Evolutionary conservation across 805 yeast species (phyloP), one percentile per base, ranked within the genome.

Genomic region (Candida pini): DNA sequence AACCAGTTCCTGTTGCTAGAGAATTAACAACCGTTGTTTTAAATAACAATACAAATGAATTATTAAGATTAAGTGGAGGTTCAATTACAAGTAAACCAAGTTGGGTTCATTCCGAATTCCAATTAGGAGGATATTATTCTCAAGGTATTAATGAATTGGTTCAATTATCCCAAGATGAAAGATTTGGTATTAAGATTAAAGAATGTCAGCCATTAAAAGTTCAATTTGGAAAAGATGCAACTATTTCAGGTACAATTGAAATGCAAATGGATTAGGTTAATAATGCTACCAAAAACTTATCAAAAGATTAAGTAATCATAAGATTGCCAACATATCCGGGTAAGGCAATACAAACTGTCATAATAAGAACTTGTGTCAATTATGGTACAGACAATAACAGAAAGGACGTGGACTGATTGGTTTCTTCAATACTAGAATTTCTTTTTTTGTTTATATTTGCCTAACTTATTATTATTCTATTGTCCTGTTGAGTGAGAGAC

Each of bases 61-160:
- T 83, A 13, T 59, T 89, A 37, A 74, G 95, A 56, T 69, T 90
- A 44, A 76, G 90, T 18, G 97, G 97, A 30, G 95, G 95, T 31
- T 58, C 66, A 25, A 68, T 71, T 48, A 68, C 80, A 18, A 70
- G 78, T 34, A 70, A 73, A 40, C 89, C 96, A 48, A 76, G 86
- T 47, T 92, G 95, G 92, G 81, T 84, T 28, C 96, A 89, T 56
- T 85, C 96, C 18, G 65, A 73, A 27, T 78, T 67, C 62, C 80
- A 80, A 58, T 61, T 90, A 36, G 58, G 68, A 20, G 76, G 73
- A 30, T 62, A 65, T 6, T 67, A 44, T 20, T 45, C 49, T 8
- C 65, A 68, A 36, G 71, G 73, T 36, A 68, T 78, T 28, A 54
- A 66, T 41, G 72, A 76, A 40, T 66, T 84, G 55, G 69, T 74